phyloP scores from a whole-genome alignment of 495 filamentous ascomycete species.

The Cercophora sp. region DNA sequence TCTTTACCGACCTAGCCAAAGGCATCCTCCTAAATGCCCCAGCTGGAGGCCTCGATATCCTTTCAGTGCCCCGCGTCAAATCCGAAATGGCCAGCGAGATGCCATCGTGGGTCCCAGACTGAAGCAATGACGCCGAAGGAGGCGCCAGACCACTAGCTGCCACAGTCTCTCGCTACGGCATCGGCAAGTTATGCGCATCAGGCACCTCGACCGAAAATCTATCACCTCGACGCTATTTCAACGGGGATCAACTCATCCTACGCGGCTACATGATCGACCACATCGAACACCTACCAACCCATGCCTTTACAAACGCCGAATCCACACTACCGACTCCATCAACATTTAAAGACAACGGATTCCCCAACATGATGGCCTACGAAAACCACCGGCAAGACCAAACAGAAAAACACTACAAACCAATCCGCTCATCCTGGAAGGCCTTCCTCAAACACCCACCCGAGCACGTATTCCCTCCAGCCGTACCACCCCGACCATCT shows the following conservation, averaged over 20 bases:
- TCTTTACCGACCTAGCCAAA: background rate
- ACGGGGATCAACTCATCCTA: background rate
- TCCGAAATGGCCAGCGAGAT: background rate
- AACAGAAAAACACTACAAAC: too few relatives aligned
- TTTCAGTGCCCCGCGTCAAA: background rate
- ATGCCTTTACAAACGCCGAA: background rate
- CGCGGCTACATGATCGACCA: background rate
- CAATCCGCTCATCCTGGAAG: too few relatives aligned
- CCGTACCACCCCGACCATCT: too few relatives aligned
- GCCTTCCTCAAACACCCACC: too few relatives aligned
- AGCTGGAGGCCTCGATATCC: background rate
- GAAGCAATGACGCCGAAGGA: background rate
- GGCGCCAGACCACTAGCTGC: background rate
- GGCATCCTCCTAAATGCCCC: background rate
- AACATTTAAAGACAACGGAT: background rate
- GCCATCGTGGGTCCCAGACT: background rate
- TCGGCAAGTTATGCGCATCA: background rate
- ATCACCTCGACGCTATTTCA: background rate
- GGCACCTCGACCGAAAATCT: background rate
- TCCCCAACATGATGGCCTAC: too few relatives aligned
- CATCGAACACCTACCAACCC: background rate
- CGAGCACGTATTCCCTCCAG: too few relatives aligned
- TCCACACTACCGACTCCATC: background rate
- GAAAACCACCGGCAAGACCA: too few relatives aligned
- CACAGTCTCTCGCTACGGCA: background rate